Percentiles rank a stretch among this genome's conserved stretches.
Conservation (phyloP, 2,329 filamentous ascomycete species). For the Gyromitra esculenta region DNA sequence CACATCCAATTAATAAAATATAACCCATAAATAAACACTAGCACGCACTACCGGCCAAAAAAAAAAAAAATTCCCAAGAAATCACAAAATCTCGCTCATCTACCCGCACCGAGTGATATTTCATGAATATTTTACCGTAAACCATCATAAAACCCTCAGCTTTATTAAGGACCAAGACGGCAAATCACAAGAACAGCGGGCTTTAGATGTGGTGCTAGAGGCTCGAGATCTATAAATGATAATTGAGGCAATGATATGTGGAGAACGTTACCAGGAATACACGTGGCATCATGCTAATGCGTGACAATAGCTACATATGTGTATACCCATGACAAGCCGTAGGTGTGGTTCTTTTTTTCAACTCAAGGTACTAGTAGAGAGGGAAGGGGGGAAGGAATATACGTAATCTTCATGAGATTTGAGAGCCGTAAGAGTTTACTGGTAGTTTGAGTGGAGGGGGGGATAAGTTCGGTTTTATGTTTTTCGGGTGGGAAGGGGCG, state of each 20-base stretch:
- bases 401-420: neutral
- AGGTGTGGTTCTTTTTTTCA: neutral
- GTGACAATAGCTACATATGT: neutral
- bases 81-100: neutral
- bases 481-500: too few relatives aligned
- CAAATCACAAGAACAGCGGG: neutral
- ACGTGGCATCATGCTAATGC: neutral
- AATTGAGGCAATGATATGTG: neutral
- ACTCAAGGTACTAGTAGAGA: too few relatives aligned
- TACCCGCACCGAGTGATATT: neutral
- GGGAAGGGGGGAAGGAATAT: neutral
- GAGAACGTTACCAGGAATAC: neutral
- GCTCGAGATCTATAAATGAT: neutral
- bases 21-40: too few relatives aligned
- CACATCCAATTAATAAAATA: too few relatives aligned
- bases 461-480: too few relatives aligned
- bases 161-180: neutral
- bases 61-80: neutral
- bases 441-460: too few relatives aligned
- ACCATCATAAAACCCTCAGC: neutral
- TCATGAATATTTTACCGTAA: neutral
- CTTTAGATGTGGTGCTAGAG: neutral
- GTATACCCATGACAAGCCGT: too few relatives aligned
- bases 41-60: neutral
- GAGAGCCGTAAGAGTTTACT: neutral